Base-by-base conservation (phyloP, 257 asterid genomes). In the Capsicum rhomboideum region DNA sequence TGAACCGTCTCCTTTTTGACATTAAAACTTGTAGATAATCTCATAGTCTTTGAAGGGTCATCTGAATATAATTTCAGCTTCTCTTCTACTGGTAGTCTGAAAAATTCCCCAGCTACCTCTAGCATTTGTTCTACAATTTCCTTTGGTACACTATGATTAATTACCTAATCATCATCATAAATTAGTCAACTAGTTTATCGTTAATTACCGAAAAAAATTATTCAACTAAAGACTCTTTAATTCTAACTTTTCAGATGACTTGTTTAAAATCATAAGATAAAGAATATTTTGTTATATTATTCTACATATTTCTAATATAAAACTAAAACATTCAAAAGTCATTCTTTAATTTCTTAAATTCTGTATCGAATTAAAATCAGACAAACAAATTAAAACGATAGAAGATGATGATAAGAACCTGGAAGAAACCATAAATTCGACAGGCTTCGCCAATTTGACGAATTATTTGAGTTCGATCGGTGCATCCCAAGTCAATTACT, bases 11-110 rank as follows among this genome's bases (percentile, higher is more conserved):
- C 99, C 78, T 91, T 94, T 2, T 79, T 88, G 0, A 87, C 89
- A 50, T 94, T 93, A 13, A 97, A 96, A 59, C 99, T 96, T 2
- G 99, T 94, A 5, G 97, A 94, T 82, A 96, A 85, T 80, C 99
- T 91, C 85, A 83, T 83, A 0, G 97, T 96, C 89, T 94, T 94
- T 0, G 91, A 66, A 4, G 93, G 97, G 42, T 96, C 99, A 21
- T 96, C 94, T 0, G 99, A 94, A 83, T 94, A 96, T 44, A 93
- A 80, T 67, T 94, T 94, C 92, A 93, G 74, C 89, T 96, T 96
- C 88, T 96, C 99, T 56, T 94, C 96, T 86, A 88, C 11, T 0
- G 98, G 95, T 61, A 94, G 72, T 18, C 50, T 37, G 87, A 94
- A 96, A 61, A 92, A 96, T 54, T 93, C 95, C 0, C 88, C 77